phyloP scores from a whole-genome alignment of 495 filamentous ascomycete species.

The Penicillium goetzii region DNA sequence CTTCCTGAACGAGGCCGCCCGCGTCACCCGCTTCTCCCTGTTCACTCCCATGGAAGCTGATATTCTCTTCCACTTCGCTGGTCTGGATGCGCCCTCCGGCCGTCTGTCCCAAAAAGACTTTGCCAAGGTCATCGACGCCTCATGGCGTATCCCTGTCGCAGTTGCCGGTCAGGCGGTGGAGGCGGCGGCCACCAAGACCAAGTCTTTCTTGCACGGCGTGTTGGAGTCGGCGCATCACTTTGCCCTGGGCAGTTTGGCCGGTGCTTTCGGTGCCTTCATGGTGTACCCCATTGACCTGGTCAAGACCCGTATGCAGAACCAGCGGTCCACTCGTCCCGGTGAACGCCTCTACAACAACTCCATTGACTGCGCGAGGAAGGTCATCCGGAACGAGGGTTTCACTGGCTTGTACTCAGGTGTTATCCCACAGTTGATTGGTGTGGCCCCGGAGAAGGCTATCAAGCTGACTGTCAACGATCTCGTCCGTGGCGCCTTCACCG shows the following conservation, averaged over 20 bases:
- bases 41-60: conserved; percentile 99
- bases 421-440: conserved; percentile 91
- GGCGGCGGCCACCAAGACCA: conserved; percentile 55
- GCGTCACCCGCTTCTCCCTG: conserved; percentile 85
- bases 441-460: conserved; percentile 98
- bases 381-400: conserved; percentile 90
- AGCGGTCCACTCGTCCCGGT: conserved; percentile 77
- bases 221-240: conserved; percentile 89
- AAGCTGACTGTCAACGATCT: conserved; percentile 98
- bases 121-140: conserved; percentile 89
- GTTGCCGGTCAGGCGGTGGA: conserved; percentile 42
- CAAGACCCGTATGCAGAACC: conserved; percentile 99
- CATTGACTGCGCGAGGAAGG: conserved; percentile 88
- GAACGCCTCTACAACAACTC: conserved; percentile 95
- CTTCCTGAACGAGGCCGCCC: conserved; percentile 92
- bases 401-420: conserved; percentile 91
- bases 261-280: conserved; percentile 98
- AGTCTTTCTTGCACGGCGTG: conserved; percentile 60
- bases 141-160: conserved; percentile 72
- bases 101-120: conserved; percentile 84
- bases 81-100: conserved; percentile 84
- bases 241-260: conserved; percentile 81
- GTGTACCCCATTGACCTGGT: conserved; percentile 98
- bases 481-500: conserved; percentile 75
- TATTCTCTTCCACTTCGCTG: conserved; percentile 97